Evolutionary conservation across 768 basidiomycete genomes (phyloP).

Genomic region (Neoboletus magnificus): DNA sequence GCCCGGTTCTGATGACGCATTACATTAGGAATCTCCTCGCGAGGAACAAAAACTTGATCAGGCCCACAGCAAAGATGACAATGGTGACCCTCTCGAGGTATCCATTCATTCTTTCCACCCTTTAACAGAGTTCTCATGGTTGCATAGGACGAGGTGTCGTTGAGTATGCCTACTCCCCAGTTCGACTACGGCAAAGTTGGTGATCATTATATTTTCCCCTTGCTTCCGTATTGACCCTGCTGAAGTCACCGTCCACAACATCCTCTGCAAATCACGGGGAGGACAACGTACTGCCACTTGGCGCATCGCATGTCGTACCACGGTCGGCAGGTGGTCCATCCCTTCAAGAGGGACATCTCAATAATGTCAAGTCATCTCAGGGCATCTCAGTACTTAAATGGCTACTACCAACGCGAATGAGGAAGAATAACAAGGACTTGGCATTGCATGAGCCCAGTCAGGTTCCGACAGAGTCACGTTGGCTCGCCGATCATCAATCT

Average conservation of each 20-base stretch:
- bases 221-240: not conserved
- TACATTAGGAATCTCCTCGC: no score
- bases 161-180: not conserved
- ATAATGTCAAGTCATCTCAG: not conserved
- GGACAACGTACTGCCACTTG: not conserved
- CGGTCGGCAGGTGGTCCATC: no score
- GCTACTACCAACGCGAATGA: not conserved
- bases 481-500: not conserved
- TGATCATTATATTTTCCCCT: not conserved
- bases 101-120: not conserved
- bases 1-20: not conserved
- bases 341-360: not conserved
- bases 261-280: not conserved
- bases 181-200: not conserved
- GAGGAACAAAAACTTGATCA: no score
- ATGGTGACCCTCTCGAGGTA: not conserved
- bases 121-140: not conserved
- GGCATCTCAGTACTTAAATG: not conserved
- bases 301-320: not conserved
- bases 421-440: not conserved
- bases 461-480: not conserved
- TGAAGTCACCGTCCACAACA: not conserved
- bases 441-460: not conserved
- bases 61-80: no score
- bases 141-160: not conserved